Evolutionary conservation across 495 filamentous ascomycete species (phyloP).

Genomic region (Endocarpon pusillum): DNA sequence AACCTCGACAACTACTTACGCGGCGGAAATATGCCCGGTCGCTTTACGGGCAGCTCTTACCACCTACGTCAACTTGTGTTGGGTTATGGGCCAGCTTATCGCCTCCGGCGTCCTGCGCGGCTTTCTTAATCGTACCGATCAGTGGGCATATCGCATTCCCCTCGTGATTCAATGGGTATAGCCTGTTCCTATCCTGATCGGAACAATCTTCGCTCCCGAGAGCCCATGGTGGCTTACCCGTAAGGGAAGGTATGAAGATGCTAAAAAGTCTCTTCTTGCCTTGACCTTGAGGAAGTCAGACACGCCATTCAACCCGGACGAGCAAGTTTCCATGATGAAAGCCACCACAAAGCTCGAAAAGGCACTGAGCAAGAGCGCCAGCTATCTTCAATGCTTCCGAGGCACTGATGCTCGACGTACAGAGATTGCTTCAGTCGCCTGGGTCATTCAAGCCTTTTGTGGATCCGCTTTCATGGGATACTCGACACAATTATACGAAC

Average conservation of each 20-base stretch:
- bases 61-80: slow-evolving; percentile 71
- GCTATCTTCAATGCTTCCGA: slow-evolving; percentile 58
- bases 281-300: slow-evolving; percentile 40
- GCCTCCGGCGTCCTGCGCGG: slow-evolving; percentile 54
- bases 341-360: slow-evolving; percentile 61
- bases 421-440: slow-evolving; percentile 62
- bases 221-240: slow-evolving; percentile 73
- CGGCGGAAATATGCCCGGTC: slow-evolving; percentile 62
- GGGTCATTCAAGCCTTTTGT: slow-evolving; percentile 68
- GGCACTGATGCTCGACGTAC: slow-evolving; percentile 59
- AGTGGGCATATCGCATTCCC: slow-evolving; percentile 53
- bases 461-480: slow-evolving; percentile 71
- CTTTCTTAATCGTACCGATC: slow-evolving; percentile 36
- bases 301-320: slow-evolving; percentile 49
- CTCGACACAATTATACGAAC: slow-evolving; percentile 60
- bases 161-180: slow-evolving; percentile 78
- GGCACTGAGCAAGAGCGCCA: slow-evolving; percentile 50
- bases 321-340: slow-evolving; percentile 73
- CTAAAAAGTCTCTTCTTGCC: slow-evolving; percentile 48
- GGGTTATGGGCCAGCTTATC: slow-evolving; percentile 64
- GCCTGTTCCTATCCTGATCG: slow-evolving; percentile 57
- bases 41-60: slow-evolving; percentile 57
- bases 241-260: slow-evolving; percentile 46
- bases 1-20: slow-evolving; percentile 63
- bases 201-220: slow-evolving; percentile 56